Evolutionary conservation across 2,329 filamentous ascomycete species (phyloP).

Genomic region (Phoma sp.): DNA sequence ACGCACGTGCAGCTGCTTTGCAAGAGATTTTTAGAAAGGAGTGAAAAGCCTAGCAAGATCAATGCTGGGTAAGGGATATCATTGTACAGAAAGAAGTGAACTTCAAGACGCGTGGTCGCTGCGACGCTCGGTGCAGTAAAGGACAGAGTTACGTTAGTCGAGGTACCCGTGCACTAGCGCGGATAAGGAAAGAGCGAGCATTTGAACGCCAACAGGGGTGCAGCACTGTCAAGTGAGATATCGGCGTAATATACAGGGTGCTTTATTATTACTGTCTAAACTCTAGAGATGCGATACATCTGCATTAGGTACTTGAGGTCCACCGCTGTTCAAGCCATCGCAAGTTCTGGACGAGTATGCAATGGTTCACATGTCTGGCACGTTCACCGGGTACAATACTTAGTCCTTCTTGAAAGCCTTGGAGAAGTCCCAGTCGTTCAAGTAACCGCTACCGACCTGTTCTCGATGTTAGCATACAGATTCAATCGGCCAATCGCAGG

Average conservation of each 20-base stretch:
- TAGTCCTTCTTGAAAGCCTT: constrained; percentile 33
- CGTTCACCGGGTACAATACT: neutral
- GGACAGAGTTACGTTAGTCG: constrained; percentile 38
- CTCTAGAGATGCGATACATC: neutral
- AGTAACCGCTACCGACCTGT: constrained; percentile 45
- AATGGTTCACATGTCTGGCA: neutral
- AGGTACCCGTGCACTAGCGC: constrained; percentile 22
- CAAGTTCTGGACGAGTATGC: neutral
- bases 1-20: constrained; percentile 19
- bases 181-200: constrained; percentile 17
- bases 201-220: constrained; percentile 6
- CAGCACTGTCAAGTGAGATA: neutral
- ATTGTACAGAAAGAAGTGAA: constrained; percentile 32
- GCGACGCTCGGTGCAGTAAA: constrained; percentile 39
- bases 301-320: neutral
- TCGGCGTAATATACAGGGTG: neutral
- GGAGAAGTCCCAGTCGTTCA: constrained; percentile 52
- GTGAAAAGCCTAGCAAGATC: constrained; percentile 28
- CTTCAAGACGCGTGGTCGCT: constrained; percentile 30
- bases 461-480: constrained; percentile 16
- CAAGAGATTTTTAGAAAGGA: constrained; percentile 18
- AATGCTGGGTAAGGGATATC: constrained; percentile 30
- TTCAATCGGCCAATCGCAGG: neutral
- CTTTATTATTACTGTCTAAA: too few species aligned
- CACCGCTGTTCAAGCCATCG: neutral